phyloP scores from a whole-genome alignment of 768 basidiomycete genomes.

The Tylopilus plumbeoviolaceoides region DNA sequence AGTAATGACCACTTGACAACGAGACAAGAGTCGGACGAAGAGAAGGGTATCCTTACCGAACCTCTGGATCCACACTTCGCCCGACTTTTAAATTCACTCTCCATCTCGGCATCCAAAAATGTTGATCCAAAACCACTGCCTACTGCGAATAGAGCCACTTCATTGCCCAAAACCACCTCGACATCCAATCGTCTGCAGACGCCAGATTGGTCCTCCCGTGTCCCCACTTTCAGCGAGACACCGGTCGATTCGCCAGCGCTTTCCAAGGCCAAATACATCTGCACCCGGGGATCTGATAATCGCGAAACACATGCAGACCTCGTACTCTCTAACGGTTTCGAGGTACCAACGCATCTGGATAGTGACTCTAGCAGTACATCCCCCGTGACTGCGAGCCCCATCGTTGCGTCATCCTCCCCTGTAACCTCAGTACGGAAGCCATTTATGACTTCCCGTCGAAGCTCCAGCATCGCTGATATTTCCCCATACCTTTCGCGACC shows the following conservation, averaged over 20 bases:
- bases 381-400: slow-evolving; percentile 1
- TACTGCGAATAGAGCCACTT: slow-evolving; percentile 1
- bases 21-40: slow-evolving; percentile 34
- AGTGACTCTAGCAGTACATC: slow-evolving; percentile 8
- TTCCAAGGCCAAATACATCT: slow-evolving; percentile 3
- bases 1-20: slow-evolving; percentile 13
- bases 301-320: slow-evolving; percentile 2
- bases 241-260: slow-evolving; percentile 5
- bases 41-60: slow-evolving; percentile 24
- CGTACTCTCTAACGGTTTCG: background rate
- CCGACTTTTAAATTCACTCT: slow-evolving; percentile 57
- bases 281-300: slow-evolving; percentile 3
- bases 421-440: slow-evolving; percentile 19
- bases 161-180: slow-evolving; percentile 9
- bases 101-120: slow-evolving; percentile 47
- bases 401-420: slow-evolving; percentile 10
- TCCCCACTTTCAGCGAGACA: slow-evolving; percentile 20
- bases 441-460: slow-evolving; percentile 28
- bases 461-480: slow-evolving; percentile 57
- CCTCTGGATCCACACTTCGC: slow-evolving; percentile 69
- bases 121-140: slow-evolving; percentile 10
- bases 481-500: slow-evolving; percentile 64
- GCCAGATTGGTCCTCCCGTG: slow-evolving; percentile 32
- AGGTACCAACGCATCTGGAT: background rate
- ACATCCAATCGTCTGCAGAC: slow-evolving; percentile 17